Conservation (phyloP, 306 rosid genomes). For the Prunus dulcis region DNA sequence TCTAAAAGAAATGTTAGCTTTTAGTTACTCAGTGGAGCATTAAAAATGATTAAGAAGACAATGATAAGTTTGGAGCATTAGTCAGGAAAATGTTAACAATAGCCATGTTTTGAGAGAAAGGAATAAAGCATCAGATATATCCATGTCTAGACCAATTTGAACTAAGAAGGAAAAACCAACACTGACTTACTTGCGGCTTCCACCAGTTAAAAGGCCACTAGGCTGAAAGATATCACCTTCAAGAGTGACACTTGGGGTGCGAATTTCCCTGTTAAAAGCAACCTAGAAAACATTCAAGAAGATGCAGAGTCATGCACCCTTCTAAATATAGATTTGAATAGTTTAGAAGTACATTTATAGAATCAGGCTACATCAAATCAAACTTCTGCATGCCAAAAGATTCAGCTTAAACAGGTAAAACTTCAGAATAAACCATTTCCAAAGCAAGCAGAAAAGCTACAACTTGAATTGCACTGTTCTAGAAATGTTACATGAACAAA, state of each 20-base stretch:
- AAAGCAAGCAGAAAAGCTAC: conserved; percentile 14
- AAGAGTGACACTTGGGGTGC: conserved; percentile 86
- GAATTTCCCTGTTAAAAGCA: conserved; percentile 68
- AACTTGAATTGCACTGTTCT: conserved; percentile 13
- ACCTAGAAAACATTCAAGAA: conserved; percentile 53
- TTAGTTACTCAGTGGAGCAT: neutral
- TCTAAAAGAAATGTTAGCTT: conserved; percentile 4
- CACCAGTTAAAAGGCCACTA: conserved; percentile 96
- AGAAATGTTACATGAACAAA: neutral
- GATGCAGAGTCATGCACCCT: conserved; percentile 24
- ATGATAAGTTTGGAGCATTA: neutral
- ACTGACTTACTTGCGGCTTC: conserved; percentile 85
- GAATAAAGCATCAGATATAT: conserved; percentile 6
- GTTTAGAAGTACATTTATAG: neutral
- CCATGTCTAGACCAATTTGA: conserved; percentile 9
- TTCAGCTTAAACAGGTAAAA: neutral
- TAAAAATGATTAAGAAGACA: conserved; percentile 3
- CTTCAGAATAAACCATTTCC: neutral
- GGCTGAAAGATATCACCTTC: conserved; percentile 98
- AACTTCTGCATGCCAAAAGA: neutral
- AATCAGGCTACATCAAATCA: neutral
- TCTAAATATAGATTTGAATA: neutral
- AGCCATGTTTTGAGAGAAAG: conserved; percentile 1
- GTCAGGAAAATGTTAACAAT: neutral
- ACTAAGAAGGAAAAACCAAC: conserved; percentile 15